These are phyloP conservation scores for Pestalotiopsis sp. DNA, from an alignment of 2,329 filamentous ascomycete species.

Conservation along the genomic window DNA sequence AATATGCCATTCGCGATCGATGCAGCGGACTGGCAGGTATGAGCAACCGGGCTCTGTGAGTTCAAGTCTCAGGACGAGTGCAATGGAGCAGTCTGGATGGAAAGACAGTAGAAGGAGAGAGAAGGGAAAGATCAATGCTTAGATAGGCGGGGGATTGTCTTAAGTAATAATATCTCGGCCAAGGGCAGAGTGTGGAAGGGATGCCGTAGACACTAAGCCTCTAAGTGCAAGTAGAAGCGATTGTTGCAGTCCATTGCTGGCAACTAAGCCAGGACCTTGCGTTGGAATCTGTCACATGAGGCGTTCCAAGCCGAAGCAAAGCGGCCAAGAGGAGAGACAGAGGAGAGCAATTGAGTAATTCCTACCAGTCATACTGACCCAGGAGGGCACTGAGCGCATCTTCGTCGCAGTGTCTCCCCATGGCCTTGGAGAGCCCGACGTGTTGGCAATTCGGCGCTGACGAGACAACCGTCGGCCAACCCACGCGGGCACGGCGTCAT, in stretches of 20 bases:
- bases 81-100: neutral
- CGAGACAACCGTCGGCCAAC: neutral
- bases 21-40: neutral
- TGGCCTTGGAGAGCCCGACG: neutral
- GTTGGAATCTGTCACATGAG: constrained; percentile 22
- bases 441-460: neutral
- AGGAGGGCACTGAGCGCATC: neutral
- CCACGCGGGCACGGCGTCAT: constrained; percentile 1
- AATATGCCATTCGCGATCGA: constrained; percentile 8
- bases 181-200: constrained; percentile 5
- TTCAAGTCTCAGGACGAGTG: neutral
- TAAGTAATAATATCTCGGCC: constrained; percentile 30
- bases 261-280: constrained; percentile 9
- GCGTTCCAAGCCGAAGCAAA: constrained; percentile 25
- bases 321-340: constrained; percentile 14
- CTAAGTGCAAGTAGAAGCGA: constrained; percentile 60
- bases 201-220: constrained; percentile 47
- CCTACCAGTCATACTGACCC: neutral
- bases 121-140: constrained; percentile 3
- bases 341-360: neutral
- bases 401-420: neutral
- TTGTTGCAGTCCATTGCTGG: constrained; percentile 29
- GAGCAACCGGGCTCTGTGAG: neutral
- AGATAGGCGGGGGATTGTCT: constrained; percentile 23
- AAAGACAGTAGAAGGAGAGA: neutral